phyloP scores from a whole-genome alignment of 2,329 filamentous ascomycete genomes.

The Fusarium sp. region DNA sequence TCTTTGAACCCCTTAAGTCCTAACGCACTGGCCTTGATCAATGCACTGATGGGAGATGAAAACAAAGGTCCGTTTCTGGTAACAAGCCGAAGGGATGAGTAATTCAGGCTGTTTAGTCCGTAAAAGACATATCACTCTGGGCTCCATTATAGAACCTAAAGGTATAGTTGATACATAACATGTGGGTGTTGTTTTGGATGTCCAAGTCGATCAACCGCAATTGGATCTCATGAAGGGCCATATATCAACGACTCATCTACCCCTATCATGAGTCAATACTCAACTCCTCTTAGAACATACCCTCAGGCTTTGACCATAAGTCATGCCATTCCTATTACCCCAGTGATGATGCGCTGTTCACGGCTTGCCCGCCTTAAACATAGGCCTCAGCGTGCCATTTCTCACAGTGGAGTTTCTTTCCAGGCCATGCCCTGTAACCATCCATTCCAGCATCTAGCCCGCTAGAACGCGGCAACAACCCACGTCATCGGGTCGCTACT shows the following conservation, averaged over 20 bases:
- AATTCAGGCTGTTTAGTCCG: not conserved
- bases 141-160: not conserved
- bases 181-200: constrained; percentile 5
- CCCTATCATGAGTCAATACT: constrained; percentile 13
- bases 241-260: not conserved
- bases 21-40: not conserved
- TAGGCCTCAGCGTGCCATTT: constrained; percentile 28
- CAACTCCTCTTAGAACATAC: not conserved
- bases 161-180: not conserved
- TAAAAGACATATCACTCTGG: not conserved
- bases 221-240: constrained; percentile 8
- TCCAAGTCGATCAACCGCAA: not conserved
- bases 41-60: not conserved
- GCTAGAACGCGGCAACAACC: constrained; percentile 18
- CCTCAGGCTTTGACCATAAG: not conserved
- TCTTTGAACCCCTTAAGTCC: not conserved
- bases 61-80: not conserved
- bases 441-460: constrained; percentile 28
- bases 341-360: constrained; percentile 44
- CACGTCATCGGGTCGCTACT: constrained; percentile 24
- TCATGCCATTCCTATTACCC: constrained; percentile 41
- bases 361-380: constrained; percentile 11
- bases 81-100: not conserved
- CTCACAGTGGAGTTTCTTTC: constrained; percentile 25
- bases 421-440: constrained; percentile 3